A percentile compares a stretch with the other conserved stretches of the same genome.
These are phyloP conservation scores for Apiospora sp. DNA, from an alignment of 2,329 filamentous ascomycete genomes.

Conservation along the genomic window DNA sequence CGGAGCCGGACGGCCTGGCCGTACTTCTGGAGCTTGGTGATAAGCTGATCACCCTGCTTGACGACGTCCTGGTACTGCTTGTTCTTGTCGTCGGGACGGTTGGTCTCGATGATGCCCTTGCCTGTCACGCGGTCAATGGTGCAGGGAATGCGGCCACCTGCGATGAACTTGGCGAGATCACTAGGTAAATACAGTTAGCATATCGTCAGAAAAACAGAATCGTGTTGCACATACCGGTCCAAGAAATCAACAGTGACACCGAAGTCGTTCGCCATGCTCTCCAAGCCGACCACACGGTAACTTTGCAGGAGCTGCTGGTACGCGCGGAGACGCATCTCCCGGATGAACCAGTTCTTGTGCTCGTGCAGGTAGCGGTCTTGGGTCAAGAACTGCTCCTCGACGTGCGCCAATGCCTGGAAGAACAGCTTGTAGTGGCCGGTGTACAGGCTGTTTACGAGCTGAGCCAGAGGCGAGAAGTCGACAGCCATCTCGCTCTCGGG, in stretches of 20 bases:
- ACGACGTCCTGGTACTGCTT: slow-evolving; percentile 99
- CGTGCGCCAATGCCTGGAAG: slow-evolving; percentile 86
- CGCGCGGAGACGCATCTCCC: slow-evolving; percentile 95
- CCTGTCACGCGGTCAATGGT: slow-evolving; percentile 97
- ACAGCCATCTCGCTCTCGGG: slow-evolving; percentile 82
- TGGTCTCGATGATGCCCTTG: slow-evolving; percentile 97
- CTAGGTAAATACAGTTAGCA: slow-evolving; percentile 51
- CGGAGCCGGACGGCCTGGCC: slow-evolving; percentile 93
- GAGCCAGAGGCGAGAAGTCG: slow-evolving; percentile 88
- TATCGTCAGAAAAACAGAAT: neutral
- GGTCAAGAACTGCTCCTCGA: slow-evolving; percentile 92
- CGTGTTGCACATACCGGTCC: slow-evolving; percentile 73
- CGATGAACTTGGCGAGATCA: slow-evolving; percentile 96
- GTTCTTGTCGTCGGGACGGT: slow-evolving; percentile 98
- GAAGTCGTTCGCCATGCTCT: slow-evolving; percentile 97
- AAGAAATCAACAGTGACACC: slow-evolving; percentile 96
- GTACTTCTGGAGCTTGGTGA: slow-evolving; percentile 99
- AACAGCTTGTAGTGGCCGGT: slow-evolving; percentile 93
- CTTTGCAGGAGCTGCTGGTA: slow-evolving; percentile 98
- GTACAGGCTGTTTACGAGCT: slow-evolving; percentile 91
- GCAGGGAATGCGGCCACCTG: slow-evolving; percentile 90
- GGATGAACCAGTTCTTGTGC: slow-evolving; percentile 96
- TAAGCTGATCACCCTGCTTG: slow-evolving; percentile 95
- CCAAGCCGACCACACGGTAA: slow-evolving; percentile 94
- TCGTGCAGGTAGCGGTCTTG: slow-evolving; percentile 96